Conservation (phyloP, 2,329 filamentous ascomycete species). For the Aspergillus glaucus region DNA sequence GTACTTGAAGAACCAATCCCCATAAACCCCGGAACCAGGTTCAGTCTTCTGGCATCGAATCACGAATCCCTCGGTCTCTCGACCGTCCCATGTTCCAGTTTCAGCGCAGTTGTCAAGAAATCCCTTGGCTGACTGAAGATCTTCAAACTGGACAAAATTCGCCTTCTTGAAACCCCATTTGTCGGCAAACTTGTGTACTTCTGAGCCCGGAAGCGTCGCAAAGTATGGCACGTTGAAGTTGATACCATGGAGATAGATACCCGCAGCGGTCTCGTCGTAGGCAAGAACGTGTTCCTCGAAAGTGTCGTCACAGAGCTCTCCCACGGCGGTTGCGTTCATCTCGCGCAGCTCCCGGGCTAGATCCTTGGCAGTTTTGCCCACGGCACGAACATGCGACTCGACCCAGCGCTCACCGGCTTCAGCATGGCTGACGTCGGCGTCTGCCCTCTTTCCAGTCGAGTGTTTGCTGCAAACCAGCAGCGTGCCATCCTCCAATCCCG, state of each 20-base stretch:
- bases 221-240: constrained; percentile 95
- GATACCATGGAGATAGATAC: constrained; percentile 90
- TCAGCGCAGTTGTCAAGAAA: constrained; percentile 83
- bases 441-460: constrained; percentile 75
- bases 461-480: constrained; percentile 98
- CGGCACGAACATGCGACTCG: constrained; percentile 66
- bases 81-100: constrained; percentile 80
- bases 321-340: constrained; percentile 89
- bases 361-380: constrained; percentile 73
- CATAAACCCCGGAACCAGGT: constrained; percentile 49
- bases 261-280: constrained; percentile 74
- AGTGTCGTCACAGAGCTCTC: constrained; percentile 88
- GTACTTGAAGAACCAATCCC: constrained; percentile 99
- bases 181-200: constrained; percentile 86
- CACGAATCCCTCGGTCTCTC: constrained; percentile 95
- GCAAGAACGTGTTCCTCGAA: constrained; percentile 97
- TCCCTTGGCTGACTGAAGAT: constrained; percentile 64
- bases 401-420: constrained; percentile 75
- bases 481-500: constrained; percentile 80
- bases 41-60: constrained; percentile 71
- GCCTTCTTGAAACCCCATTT: constrained; percentile 92
- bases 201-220: constrained; percentile 70
- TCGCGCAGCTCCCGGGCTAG: constrained; percentile 67
- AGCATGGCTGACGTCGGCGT: constrained; percentile 72
- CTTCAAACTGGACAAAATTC: constrained; percentile 68